A percentile compares a stretch with the other conserved stretches of the same genome.
phyloP scores from a whole-genome alignment of 2,329 filamentous ascomycete genomes.

The Shiraia sp. region DNA sequence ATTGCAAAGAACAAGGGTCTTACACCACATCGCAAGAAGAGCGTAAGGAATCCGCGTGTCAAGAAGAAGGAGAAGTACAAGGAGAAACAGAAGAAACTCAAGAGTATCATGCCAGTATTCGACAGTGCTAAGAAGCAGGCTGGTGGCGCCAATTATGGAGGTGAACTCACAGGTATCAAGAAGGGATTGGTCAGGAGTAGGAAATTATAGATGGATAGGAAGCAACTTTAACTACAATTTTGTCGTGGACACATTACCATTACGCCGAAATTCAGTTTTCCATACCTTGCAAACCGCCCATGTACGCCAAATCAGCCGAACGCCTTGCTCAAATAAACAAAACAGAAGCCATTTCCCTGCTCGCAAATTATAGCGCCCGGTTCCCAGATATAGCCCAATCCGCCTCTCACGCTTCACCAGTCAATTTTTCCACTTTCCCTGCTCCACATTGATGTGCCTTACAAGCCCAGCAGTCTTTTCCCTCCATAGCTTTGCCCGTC shows the following conservation, averaged over 20 bases:
- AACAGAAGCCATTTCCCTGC: background rate
- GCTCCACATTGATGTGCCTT: conserved; percentile 28
- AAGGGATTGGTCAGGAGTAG: conserved; percentile 88
- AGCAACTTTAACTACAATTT: background rate
- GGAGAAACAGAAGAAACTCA: conserved; percentile 96
- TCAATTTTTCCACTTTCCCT: conserved; percentile 30
- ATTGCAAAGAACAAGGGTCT: conserved; percentile 99
- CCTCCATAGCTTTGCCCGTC: conserved; percentile 20
- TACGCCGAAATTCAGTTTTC: too few relatives aligned
- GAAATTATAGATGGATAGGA: conserved; percentile 66
- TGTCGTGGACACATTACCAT: too few relatives aligned
- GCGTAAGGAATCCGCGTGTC: conserved; percentile 89
- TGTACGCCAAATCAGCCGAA: conserved; percentile 1
- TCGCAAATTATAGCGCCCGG: background rate
- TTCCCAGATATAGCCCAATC: background rate
- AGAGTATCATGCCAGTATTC: conserved; percentile 82
- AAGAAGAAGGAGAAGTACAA: conserved; percentile 98
- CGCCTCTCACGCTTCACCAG: conserved; percentile 23
- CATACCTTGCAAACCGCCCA: too few relatives aligned
- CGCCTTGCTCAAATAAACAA: conserved; percentile 15
- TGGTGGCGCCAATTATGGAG: conserved; percentile 69
- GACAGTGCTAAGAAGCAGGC: conserved; percentile 77
- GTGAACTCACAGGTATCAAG: conserved; percentile 95
- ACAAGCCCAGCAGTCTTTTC: conserved; percentile 31
- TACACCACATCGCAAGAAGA: conserved; percentile 87